Conservation (phyloP, 129 eudicot species). For the Helichrysum umbraculigerum region DNA sequence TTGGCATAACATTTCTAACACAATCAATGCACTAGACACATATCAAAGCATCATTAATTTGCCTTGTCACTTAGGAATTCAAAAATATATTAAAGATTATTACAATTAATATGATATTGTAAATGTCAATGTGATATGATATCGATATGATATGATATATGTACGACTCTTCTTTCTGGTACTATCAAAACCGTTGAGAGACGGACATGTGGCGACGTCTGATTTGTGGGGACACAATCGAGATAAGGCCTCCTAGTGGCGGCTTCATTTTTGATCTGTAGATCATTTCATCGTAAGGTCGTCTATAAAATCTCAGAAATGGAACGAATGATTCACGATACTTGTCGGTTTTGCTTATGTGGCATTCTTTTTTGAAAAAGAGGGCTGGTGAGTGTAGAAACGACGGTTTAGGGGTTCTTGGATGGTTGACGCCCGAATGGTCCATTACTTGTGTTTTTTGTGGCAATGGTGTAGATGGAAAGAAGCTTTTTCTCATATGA, state of each 20-base stretch:
- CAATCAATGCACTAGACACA: slow-evolving; percentile 37
- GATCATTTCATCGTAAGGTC: slow-evolving; percentile 94
- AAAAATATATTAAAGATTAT: slow-evolving; percentile 40
- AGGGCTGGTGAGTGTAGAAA: slow-evolving; percentile 85
- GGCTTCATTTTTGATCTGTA: slow-evolving; percentile 96
- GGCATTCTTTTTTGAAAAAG: slow-evolving; percentile 64
- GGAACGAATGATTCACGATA: slow-evolving; percentile 69
- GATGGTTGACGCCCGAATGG: slow-evolving; percentile 52
- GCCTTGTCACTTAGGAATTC: slow-evolving; percentile 37
- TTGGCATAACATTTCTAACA: slow-evolving; percentile 23
- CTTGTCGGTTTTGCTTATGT: slow-evolving; percentile 53
- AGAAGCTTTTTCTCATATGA: slow-evolving; percentile 55
- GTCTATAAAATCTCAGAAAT: slow-evolving; percentile 64
- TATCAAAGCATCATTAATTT: slow-evolving; percentile 35
- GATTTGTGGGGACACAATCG: slow-evolving; percentile 81
- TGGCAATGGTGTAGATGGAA: slow-evolving; percentile 91
- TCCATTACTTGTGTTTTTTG: slow-evolving; percentile 74
- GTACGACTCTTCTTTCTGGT: slow-evolving; percentile 23
- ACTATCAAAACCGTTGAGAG: slow-evolving; percentile 81
- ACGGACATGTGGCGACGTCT: slow-evolving; percentile 85
- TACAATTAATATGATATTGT: slow-evolving; percentile 21
- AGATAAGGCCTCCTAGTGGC: slow-evolving; percentile 89
- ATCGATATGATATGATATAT: slow-evolving; percentile 19
- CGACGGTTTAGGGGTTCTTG: slow-evolving; percentile 86
- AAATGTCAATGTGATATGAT: slow-evolving; percentile 36